Base-by-base conservation (phyloP, 2,329 filamentous ascomycete species). In the Claviceps pazoutovae region DNA sequence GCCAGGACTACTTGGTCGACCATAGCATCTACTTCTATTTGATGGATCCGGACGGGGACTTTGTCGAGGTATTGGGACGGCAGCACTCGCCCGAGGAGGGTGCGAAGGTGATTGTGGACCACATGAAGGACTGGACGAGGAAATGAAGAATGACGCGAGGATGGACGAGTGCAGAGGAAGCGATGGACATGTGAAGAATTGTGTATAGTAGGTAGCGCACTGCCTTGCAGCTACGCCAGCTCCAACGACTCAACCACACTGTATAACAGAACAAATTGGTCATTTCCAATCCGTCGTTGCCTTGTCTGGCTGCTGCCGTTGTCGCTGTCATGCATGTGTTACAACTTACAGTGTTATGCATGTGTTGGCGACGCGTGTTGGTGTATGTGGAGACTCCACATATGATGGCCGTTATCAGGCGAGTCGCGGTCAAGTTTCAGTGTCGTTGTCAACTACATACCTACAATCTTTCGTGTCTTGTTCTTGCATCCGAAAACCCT, bases 1-100 rank as follows among this genome's bases (percentile, higher is more conserved):
- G 91, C 1, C 86, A 96, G 74, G 93, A 98, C 68, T 98, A 98
- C 66, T 70, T 98, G 60, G 93, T 98, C 13, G 93, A 98, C 68
- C 93, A 98, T 72, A 96, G 89, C 68, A 98, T 98, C 60, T 98
- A 98, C 75, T 98, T 98, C 63, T 98, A 98, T 68, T 72, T 98
- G 59, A 98, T 98, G 93, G 93, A 97, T 66, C 93, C 93, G 0
- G 90, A 97, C 60, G 91, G 91, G 19, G 90, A 98, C 67, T 98
- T 98, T 68, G 91, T 98, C 30, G 94, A 98, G 73, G 94, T 90
- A 13, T 83, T 98, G 62, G 93, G 93, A 17, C 77, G 93, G 56
- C 93, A 98, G 70, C 90, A 97, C 70, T 95, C 88, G 43, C 88
- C 91, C 1, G 84, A 93, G 56, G 80, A 88, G 61, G 93, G 84